phyloP scores from a whole-genome alignment of 305 asterid genomes.

The Solanum hybrid region DNA sequence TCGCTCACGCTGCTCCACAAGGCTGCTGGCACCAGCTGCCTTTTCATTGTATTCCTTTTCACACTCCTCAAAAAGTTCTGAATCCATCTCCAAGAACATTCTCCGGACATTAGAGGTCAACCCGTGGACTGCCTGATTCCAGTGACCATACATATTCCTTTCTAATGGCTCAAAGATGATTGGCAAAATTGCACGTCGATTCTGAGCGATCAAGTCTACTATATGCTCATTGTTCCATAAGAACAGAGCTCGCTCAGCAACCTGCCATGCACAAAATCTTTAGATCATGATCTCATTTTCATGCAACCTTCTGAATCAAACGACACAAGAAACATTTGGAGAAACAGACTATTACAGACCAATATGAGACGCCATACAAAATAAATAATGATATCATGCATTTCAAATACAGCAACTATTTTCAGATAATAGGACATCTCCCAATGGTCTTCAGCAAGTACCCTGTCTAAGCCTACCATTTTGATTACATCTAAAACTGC shows the following conservation, averaged over 20 bases:
- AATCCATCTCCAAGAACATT: conserved; percentile 89
- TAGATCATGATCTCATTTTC: background rate
- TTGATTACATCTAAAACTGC: background rate
- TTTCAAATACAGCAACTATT: background rate
- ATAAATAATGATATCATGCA: background rate
- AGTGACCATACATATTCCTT: conserved; percentile 54
- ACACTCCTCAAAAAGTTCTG: conserved; percentile 68
- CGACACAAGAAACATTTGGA: background rate
- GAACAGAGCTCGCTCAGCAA: conserved; percentile 92
- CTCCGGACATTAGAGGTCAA: conserved; percentile 69
- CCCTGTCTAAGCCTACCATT: background rate
- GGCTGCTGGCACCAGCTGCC: conserved; percentile 41
- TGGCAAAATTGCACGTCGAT: conserved; percentile 65
- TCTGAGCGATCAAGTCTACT: conserved; percentile 67
- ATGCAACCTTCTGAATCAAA: background rate
- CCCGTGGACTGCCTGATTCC: conserved; percentile 90
- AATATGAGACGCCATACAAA: background rate
- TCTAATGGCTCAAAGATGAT: conserved; percentile 71
- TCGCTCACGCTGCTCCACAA: conserved; percentile 41
- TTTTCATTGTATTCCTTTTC: conserved; percentile 42
- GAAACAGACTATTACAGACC: background rate
- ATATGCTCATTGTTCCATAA: conserved; percentile 97
- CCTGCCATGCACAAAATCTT: conserved; percentile 36
- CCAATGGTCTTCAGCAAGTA: background rate
- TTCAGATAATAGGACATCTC: background rate